Conservation (phyloP, 805 yeast genomes). For the Starmerella vaccinii region DNA sequence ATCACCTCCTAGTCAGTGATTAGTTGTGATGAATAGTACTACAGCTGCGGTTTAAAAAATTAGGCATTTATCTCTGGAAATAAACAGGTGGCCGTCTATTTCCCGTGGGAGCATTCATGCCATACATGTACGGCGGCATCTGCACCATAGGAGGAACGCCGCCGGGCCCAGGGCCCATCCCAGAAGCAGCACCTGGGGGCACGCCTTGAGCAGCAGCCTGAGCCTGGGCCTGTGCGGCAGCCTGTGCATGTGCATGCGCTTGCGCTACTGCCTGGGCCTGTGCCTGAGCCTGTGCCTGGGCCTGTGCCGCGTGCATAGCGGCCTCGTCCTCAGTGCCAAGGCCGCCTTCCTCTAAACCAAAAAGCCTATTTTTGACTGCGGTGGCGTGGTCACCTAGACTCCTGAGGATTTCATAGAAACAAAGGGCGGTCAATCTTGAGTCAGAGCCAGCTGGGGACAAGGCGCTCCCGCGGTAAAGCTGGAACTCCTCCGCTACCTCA, state of each 20-base stretch:
- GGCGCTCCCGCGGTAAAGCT: slow-evolving; percentile 30
- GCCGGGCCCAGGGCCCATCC: slow-evolving; percentile 3
- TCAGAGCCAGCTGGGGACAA: slow-evolving; percentile 39
- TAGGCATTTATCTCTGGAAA: slow-evolving; percentile 43
- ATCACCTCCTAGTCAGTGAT: too few species aligned
- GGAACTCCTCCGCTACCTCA: slow-evolving; percentile 37
- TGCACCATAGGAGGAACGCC: slow-evolving; percentile 18
- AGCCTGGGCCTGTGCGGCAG: slow-evolving; percentile 21
- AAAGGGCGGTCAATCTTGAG: slow-evolving; percentile 34
- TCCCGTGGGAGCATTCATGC: slow-evolving; percentile 23
- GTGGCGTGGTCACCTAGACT: slow-evolving; percentile 29
- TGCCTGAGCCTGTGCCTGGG: slow-evolving; percentile 18
- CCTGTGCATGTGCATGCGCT: slow-evolving; percentile 22
- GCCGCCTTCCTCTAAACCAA: slow-evolving; percentile 32
- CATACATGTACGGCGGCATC: slow-evolving; percentile 20
- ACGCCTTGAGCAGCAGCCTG: slow-evolving; percentile 25
- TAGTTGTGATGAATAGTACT: neutral
- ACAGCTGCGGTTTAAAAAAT: too few species aligned
- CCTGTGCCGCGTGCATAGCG: slow-evolving; percentile 7
- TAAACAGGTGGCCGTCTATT: slow-evolving; percentile 18
- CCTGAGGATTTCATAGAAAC: slow-evolving; percentile 37
- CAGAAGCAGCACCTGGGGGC: slow-evolving; percentile 3
- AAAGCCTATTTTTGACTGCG: slow-evolving; percentile 30
- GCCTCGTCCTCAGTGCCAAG: slow-evolving; percentile 16
- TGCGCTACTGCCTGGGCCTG: slow-evolving; percentile 24